These are phyloP conservation scores for Alternaria incomplexa DNA, from an alignment of 2,329 filamentous ascomycete species.

Conservation along the genomic window DNA sequence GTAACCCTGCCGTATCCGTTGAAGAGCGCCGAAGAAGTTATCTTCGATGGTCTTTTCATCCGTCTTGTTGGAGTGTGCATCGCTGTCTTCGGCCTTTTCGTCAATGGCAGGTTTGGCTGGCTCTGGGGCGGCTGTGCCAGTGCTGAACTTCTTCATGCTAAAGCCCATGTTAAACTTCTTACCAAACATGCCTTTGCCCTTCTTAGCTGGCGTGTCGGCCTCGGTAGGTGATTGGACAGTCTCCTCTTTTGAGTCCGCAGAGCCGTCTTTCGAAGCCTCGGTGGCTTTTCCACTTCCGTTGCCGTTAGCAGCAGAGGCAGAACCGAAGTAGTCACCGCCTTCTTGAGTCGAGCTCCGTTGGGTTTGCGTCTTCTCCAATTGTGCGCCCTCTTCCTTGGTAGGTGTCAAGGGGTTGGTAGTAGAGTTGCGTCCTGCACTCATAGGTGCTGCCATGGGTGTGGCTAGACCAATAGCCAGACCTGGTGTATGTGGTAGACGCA, in stretches of 20 bases:
- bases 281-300: constrained; percentile 34
- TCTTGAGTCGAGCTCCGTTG: constrained; percentile 61
- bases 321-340: constrained; percentile 75
- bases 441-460: constrained; percentile 62
- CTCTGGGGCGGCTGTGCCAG: constrained; percentile 65
- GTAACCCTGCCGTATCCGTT: constrained; percentile 75
- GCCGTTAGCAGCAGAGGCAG: constrained; percentile 26
- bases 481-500: constrained; percentile 68
- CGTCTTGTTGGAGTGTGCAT: constrained; percentile 61
- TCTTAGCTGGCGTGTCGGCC: constrained; percentile 53
- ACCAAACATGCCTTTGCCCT: constrained; percentile 70
- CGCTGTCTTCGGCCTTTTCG: constrained; percentile 72
- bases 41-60: constrained; percentile 78
- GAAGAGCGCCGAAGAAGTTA: constrained; percentile 73
- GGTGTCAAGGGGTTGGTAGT: constrained; percentile 47
- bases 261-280: constrained; percentile 31
- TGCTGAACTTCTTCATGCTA: constrained; percentile 80
- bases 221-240: constrained; percentile 51
- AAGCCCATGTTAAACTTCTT: constrained; percentile 84
- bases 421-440: constrained; percentile 43
- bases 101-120: constrained; percentile 75
- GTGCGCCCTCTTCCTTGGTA: constrained; percentile 50
- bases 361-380: constrained; percentile 62
- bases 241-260: constrained; percentile 38
- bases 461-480: constrained; percentile 80